Evolutionary conservation across 768 basidiomycete species (phyloP).

Genomic region (Mycena chlorophos): DNA sequence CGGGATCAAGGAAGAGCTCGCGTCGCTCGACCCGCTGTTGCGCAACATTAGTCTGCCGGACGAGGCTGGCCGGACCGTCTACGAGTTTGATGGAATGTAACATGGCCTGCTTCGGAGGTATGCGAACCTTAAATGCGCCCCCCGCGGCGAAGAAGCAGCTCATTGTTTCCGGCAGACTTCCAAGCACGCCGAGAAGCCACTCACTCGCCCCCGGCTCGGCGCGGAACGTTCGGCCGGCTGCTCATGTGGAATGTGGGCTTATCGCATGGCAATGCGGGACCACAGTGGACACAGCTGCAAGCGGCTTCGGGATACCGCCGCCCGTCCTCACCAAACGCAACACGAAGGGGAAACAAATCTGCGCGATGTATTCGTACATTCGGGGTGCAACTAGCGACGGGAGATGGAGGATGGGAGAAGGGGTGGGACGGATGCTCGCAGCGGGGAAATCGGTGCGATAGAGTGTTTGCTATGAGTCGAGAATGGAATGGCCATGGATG

Average conservation of each 20-base stretch:
- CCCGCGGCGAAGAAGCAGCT: not conserved
- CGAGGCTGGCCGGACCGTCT: slow-evolving; percentile 28
- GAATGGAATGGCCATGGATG: not conserved
- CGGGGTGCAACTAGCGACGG: no score
- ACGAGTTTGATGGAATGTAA: slow-evolving; percentile 30
- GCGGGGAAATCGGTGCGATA: not conserved
- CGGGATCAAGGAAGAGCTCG: slow-evolving; percentile 79
- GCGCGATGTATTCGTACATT: no score
- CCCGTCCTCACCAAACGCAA: no score
- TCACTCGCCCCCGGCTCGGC: not conserved
- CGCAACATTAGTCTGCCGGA: slow-evolving; percentile 51
- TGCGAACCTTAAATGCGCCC: not conserved
- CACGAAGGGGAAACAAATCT: no score
- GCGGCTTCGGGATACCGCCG: no score
- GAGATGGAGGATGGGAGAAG: no score
- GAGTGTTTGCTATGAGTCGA: slow-evolving; percentile 11
- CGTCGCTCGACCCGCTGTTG: slow-evolving; percentile 76
- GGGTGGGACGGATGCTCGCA: not conserved
- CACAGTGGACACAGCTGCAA: not conserved
- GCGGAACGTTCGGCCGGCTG: not conserved
- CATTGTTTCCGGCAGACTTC: not conserved
- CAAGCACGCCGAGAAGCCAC: no score
- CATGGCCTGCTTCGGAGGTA: slow-evolving; percentile 29
- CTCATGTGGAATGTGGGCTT: not conserved
- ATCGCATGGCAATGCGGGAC: not conserved